Evolutionary conservation across 352 stramenopile genomes (phyloP).

Genomic region (Pythium coloratum): DNA sequence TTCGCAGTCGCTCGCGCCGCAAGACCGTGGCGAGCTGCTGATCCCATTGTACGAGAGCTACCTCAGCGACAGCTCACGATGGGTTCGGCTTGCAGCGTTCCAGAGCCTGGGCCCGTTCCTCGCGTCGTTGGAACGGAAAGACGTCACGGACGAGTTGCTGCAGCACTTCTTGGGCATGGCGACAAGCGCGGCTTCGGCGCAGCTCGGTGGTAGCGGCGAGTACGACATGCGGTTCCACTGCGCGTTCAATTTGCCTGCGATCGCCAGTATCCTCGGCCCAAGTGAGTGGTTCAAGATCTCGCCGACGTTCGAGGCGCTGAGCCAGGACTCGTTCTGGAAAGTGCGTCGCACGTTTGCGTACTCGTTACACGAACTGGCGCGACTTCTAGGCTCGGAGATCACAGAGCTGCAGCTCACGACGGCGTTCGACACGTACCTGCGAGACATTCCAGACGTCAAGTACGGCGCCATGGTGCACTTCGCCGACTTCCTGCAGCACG

Average conservation of each 20-base stretch:
- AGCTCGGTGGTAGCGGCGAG: constrained; percentile 72
- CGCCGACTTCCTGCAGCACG: constrained; percentile 77
- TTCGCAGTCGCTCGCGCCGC: constrained; percentile 72
- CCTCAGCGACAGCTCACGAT: constrained; percentile 89
- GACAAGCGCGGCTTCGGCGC: constrained; percentile 45
- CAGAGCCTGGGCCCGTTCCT: constrained; percentile 86
- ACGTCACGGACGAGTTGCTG: constrained; percentile 80
- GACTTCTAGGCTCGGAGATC: constrained; percentile 77
- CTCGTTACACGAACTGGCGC: constrained; percentile 88
- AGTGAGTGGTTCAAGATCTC: constrained; percentile 76
- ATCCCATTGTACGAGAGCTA: constrained; percentile 90
- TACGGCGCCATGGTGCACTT: constrained; percentile 85
- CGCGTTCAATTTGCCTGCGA: constrained; percentile 90
- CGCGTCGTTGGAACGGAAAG: constrained; percentile 80
- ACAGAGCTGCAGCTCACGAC: constrained; percentile 78
- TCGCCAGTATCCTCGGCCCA: constrained; percentile 78
- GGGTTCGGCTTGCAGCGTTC: constrained; percentile 94
- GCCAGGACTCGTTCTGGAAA: constrained; percentile 85
- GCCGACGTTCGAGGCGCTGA: constrained; percentile 77
- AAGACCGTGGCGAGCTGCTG: constrained; percentile 75
- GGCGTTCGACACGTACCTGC: constrained; percentile 83
- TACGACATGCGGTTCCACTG: constrained; percentile 92
- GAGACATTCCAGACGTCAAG: constrained; percentile 80
- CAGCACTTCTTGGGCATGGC: constrained; percentile 86
- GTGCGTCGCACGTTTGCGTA: constrained; percentile 92